phyloP scores from a whole-genome alignment of 805 yeast species.

The Candida insectalens region DNA sequence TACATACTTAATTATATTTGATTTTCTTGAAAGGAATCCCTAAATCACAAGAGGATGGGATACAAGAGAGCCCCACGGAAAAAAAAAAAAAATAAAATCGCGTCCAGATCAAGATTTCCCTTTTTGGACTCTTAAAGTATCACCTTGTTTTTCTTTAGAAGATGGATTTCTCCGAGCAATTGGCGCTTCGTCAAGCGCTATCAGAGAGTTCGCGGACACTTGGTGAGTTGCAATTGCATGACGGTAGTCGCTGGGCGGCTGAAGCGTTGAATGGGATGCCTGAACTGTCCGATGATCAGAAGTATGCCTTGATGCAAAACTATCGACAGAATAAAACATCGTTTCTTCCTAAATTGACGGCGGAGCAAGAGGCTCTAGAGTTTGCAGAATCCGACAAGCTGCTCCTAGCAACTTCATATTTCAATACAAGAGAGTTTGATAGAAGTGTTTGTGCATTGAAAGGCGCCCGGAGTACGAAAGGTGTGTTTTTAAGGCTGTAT shows the following conservation, averaged over 20 bases:
- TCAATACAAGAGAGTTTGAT: conserved; percentile 78
- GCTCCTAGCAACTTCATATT: conserved; percentile 59
- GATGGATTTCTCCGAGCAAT: conserved; percentile 21
- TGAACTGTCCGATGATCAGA: conserved; percentile 11
- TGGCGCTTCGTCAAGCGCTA: conserved; percentile 20
- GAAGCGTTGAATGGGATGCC: conserved; percentile 66
- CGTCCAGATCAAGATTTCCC: no score
- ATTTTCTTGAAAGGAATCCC: no score
- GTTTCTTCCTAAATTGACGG: conserved; percentile 6
- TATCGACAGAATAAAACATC: conserved; percentile 5
- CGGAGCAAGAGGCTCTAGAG: conserved; percentile 15
- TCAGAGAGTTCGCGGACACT: conserved; percentile 35
- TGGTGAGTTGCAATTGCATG: conserved; percentile 48
- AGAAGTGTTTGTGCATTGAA: conserved; percentile 56
- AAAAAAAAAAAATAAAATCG: no score
- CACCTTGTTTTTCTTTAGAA: no score
- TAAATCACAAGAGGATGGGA: no score
- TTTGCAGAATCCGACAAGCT: conserved; percentile 35
- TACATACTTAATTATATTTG: no score
- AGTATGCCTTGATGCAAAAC: conserved; percentile 12
- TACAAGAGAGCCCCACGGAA: no score
- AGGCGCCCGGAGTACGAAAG: conserved; percentile 39
- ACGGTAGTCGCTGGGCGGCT: conserved; percentile 76
- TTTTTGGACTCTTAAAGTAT: no score
- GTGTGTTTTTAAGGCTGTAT: conserved; percentile 57